phyloP scores from a whole-genome alignment of 2,329 filamentous ascomycete genomes.

The Exophiala phaeomuriformis region DNA sequence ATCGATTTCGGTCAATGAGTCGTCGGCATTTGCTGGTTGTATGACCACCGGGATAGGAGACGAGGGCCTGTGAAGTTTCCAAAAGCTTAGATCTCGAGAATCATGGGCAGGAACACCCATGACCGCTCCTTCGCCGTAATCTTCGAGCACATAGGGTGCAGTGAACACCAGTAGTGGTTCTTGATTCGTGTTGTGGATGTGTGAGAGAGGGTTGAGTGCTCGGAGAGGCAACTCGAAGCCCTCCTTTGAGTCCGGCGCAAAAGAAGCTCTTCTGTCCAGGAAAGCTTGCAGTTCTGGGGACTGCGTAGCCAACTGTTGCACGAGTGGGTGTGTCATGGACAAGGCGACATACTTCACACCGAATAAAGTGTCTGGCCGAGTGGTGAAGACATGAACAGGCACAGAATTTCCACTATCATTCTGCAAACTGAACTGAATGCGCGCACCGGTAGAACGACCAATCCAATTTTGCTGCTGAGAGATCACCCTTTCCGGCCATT shows the following conservation, averaged over 20 bases:
- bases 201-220: conserved; percentile 58
- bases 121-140: conserved; percentile 79
- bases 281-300: conserved; percentile 61
- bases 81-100: conserved; percentile 68
- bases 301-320: conserved; percentile 51
- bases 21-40: conserved; percentile 34
- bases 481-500: conserved; percentile 77
- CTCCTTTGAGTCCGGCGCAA: conserved; percentile 50
- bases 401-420: conserved; percentile 25
- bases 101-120: conserved; percentile 92
- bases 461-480: conserved; percentile 85
- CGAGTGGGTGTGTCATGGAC: conserved; percentile 64
- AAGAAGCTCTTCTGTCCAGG: conserved; percentile 49
- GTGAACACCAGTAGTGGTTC: conserved; percentile 67
- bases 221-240: conserved; percentile 61
- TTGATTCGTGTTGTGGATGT: conserved; percentile 47
- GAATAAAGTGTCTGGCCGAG: conserved; percentile 76
- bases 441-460: conserved; percentile 66
- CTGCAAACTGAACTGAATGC: conserved; percentile 61
- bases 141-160: conserved; percentile 75
- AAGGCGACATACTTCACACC: conserved; percentile 80
- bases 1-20: conserved; percentile 20
- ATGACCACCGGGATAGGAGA: conserved; percentile 59
- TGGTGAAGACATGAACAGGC: conserved; percentile 64
- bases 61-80: conserved; percentile 57